These are phyloP conservation scores for Taphrina confusa DNA, from an alignment of 1,139 yeast species.

Conservation along the genomic window DNA sequence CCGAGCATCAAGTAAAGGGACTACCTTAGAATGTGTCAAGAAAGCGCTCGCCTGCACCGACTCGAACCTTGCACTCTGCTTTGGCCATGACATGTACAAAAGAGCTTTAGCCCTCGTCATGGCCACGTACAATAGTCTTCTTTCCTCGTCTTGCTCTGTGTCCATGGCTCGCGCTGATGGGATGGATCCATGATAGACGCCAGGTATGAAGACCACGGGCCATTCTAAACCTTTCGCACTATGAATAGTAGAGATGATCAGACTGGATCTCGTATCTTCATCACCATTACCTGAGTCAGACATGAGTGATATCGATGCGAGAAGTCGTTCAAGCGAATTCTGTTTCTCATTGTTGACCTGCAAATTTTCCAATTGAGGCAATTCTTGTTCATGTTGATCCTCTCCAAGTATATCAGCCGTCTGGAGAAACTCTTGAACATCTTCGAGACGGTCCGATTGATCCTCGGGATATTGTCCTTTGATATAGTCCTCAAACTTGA, in stretches of 20 bases:
- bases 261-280: conserved; percentile 41
- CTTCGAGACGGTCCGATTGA: conserved; percentile 37
- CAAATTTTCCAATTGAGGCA: conserved; percentile 37
- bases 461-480: conserved; percentile 46
- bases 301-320: conserved; percentile 59
- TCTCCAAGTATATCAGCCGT: conserved; percentile 46
- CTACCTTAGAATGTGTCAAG: conserved; percentile 11
- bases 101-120: conserved; percentile 70
- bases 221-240: conserved; percentile 83
- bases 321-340: conserved; percentile 49
- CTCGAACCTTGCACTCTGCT: conserved; percentile 26
- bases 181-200: conserved; percentile 47
- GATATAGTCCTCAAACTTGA: conserved; percentile 41
- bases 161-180: conserved; percentile 47
- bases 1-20: conserved; percentile 5
- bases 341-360: conserved; percentile 35
- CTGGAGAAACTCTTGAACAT: conserved; percentile 36
- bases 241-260: conserved; percentile 73
- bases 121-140: conserved; percentile 85
- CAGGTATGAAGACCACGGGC: conserved; percentile 78
- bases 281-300: conserved; percentile 49
- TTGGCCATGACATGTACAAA: conserved; percentile 38
- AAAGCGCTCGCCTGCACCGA: conserved; percentile 23
- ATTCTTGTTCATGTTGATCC: conserved; percentile 48
- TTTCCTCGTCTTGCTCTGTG: conserved; percentile 61